Evolutionary conservation across 768 basidiomycete species (phyloP), one percentile per base, ranked within the genome.

Genomic region (Suillus placidus): DNA sequence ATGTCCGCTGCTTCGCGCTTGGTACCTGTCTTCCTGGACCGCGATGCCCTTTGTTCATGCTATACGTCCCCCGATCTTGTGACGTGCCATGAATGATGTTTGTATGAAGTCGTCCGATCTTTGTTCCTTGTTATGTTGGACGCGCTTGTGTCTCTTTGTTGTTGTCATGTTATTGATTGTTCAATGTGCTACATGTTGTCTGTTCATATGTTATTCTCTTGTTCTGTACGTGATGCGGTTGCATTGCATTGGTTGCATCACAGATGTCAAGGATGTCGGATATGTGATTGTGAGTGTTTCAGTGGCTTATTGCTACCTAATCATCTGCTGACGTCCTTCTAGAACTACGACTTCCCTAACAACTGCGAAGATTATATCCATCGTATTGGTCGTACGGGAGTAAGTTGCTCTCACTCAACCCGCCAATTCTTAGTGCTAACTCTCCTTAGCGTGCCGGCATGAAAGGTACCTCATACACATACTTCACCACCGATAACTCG

Each of bases 211-310:
- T 64, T 64, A 62, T 67, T 65, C 5, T 18, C 55, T 57, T 66
- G 63, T 34, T 63, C 58, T 56, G 40, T 60, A 77, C 71, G 72
- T 77, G 73, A 73, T 69, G 65, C 73, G 70, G 75, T 75, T 69
- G 75, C 73, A 70, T 74, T 49, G 35, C 61, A 68, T 74, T 76
- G 72, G 72, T 65, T 65, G 71, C 72, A 77, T 67, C 69, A 71
- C 81, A 97, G 97, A 97, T 84, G 96, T 99, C 80, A 98, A 99
- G 91, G 96, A 99, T 82, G 95, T 99, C 71, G 91, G 93, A 71
- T 98, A 95, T 80, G 95, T 98, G 69, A 94, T 99, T 71, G 94
- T 95, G 72, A 77, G 93, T 86, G 16, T 61, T 18, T 57, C 43
- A 20, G 60, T 60, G 7, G 68, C 43, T 10, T 45, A 51, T 60